Percentiles rank a stretch among this genome's conserved stretches.
Evolutionary conservation across 768 basidiomycete genomes (phyloP).

Genomic region (Podaxis pistillaris): DNA sequence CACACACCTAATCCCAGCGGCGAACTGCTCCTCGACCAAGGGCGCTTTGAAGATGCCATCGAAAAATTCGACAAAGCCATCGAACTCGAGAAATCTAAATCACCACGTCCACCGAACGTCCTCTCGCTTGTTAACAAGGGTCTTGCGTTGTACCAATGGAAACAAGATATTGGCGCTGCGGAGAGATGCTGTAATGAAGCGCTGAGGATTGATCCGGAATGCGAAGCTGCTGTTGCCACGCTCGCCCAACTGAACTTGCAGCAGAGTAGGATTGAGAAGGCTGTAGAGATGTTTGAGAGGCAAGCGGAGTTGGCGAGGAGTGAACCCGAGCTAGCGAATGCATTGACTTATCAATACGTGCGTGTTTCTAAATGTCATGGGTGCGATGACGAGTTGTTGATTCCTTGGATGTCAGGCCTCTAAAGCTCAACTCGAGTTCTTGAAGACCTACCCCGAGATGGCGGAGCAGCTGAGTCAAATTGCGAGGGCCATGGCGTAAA

Average conservation of each 20-base stretch:
- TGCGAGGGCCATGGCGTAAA: slow-evolving; percentile 29
- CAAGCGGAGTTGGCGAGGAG: slow-evolving; percentile 86
- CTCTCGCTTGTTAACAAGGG: slow-evolving; percentile 96
- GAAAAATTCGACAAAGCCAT: slow-evolving; percentile 92
- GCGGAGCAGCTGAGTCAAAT: slow-evolving; percentile 59
- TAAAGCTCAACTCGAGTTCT: slow-evolving; percentile 78
- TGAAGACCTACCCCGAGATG: slow-evolving; percentile 80
- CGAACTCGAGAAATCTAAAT: slow-evolving; percentile 83
- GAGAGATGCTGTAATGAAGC: slow-evolving; percentile 89
- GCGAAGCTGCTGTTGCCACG: slow-evolving; percentile 95
- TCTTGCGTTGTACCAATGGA: slow-evolving; percentile 93
- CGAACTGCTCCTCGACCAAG: slow-evolving; percentile 91
- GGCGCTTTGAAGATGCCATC: slow-evolving; percentile 82
- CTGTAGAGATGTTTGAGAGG: slow-evolving; percentile 82
- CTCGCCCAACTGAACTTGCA: slow-evolving; percentile 92
- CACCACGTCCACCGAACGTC: slow-evolving; percentile 63
- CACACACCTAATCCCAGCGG: slow-evolving; percentile 50
- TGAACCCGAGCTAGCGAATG: slow-evolving; percentile 81
- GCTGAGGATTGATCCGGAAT: slow-evolving; percentile 83
- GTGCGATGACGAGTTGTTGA: slow-evolving; percentile 2
- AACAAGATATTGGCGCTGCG: slow-evolving; percentile 81
- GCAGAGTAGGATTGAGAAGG: slow-evolving; percentile 84
- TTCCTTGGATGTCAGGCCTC: slow-evolving; percentile 68
- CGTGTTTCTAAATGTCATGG: slow-evolving; percentile 25
- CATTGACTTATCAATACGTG: slow-evolving; percentile 78